phyloP scores from a whole-genome alignment of 2,329 filamentous ascomycete genomes.

The Nannizziopsis arthrosporioides region DNA sequence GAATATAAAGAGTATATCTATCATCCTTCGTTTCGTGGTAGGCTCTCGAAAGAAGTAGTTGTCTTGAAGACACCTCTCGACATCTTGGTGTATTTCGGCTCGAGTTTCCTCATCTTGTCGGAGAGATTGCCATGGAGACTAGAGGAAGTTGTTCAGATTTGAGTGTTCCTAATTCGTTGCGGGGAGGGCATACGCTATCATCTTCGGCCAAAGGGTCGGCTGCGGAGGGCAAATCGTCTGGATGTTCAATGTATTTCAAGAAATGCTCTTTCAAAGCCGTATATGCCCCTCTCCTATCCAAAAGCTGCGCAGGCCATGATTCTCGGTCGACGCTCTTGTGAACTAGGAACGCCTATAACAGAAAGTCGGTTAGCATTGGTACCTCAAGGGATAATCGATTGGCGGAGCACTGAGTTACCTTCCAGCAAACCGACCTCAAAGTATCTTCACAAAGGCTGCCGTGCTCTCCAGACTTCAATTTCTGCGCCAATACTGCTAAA shows the following conservation, averaged over 20 bases:
- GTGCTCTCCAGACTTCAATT: constrained; percentile 49
- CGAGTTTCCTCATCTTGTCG: constrained; percentile 73
- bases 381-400: background rate
- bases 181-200: constrained; percentile 42
- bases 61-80: constrained; percentile 80
- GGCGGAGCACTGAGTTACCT: constrained; percentile 46
- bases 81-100: constrained; percentile 86
- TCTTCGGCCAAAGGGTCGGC: constrained; percentile 82
- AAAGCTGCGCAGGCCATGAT: constrained; percentile 57
- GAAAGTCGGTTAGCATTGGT: constrained; percentile 12
- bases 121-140: constrained; percentile 87
- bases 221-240: constrained; percentile 62
- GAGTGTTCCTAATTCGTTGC: constrained; percentile 9
- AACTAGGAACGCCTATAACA: constrained; percentile 59
- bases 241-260: constrained; percentile 70
- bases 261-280: constrained; percentile 59
- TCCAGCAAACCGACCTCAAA: constrained; percentile 84
- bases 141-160: constrained; percentile 37
- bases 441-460: constrained; percentile 55
- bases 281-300: constrained; percentile 63
- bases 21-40: constrained; percentile 63
- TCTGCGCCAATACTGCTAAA: constrained; percentile 51
- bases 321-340: constrained; percentile 55
- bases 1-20: constrained; percentile 87
- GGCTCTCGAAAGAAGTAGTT: constrained; percentile 79